Base-by-base conservation (phyloP, 129 eudicot species). In the Kitagawia praeruptora region DNA sequence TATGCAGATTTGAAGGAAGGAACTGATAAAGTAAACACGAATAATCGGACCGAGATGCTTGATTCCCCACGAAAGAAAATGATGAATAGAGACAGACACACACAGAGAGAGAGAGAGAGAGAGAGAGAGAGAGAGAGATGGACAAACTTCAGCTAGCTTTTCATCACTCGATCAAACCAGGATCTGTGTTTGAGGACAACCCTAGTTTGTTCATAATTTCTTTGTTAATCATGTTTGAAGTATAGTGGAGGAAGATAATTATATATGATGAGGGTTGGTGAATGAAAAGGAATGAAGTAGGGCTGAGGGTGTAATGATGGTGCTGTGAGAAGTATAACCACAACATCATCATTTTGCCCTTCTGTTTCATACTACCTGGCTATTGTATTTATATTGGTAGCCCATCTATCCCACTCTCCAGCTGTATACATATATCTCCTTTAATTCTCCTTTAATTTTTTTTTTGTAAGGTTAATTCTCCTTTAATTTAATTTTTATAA, bases 21-120 rank as follows among this genome's bases (percentile, higher is more conserved):
- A 51, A 18, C 37, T 34, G 37, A 34, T 34, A 46, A 46, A 46
- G 49, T 46, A 45, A 16, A 18, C 1, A 16, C 21, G 54, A 48
- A 19, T 58, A 8, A n/a, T 61, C 69, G 69, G 69, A 61, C 69
- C 69, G 16, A 61, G 69, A 61, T 61, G 69, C 69, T 61, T 61
- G 69, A 61, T 61, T 61, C 69, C 69, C 69, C 69, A 61, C 34
- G 69, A 58, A 18, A 2, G n/a, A 4, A 7, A 6, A 16, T 0
- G 3, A 31, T 31, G 34, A 31, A 31, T 31, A 31, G 34, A 31
- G 34, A n/a, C n/a, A n/a, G n/a, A n/a, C n/a, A n/a, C n/a, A n/a
- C n/a, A n/a, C n/a, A 31, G 34, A 31, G 34, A 31, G 34, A 31
- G 34, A 31, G 34, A 31, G 34, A 31, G 34, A 31, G 34, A 31